Evolutionary conservation across 2,329 filamentous ascomycete species (phyloP), one percentile per base, ranked within the genome.

Genomic region (Fusarium cyanostomum): DNA sequence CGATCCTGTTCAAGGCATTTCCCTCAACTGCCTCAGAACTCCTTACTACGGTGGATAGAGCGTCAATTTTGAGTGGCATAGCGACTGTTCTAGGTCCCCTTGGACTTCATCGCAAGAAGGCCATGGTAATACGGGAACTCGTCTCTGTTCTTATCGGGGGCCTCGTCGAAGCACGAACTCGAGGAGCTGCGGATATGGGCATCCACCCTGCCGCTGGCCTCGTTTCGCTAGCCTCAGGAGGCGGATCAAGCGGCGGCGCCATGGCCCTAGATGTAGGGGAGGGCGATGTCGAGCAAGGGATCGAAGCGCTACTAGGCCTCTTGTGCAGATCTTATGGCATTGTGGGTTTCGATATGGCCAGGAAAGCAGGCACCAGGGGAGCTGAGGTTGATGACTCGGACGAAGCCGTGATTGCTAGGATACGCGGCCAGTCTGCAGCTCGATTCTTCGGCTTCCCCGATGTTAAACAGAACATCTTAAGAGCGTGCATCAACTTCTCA

Each of bases 141-240:
- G 84, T 99, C 8, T 89, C 89, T 4, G 88, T 93, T 13, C 82
- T 98, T 35, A 92, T 96, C 49, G 89, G 89, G 30, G 93, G 92
- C 3, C 82, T 99, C 8, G 89, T 97, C 5, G 92, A 97, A 76
- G 95, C 95, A 13, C 86, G 95, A 34, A 97, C 96, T 42, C 85
- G 94, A 43, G 94, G 94, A 28, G 95, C 95, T 35, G 94, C 95
- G n/a, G 95, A 98, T 73, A 92, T 95, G 71, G 95, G 94, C 4
- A 92, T 99, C 31, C 94, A 98, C 77, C 95, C 95, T 35, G 94
- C 94, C 15, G 92, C 94, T 9, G 94, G 92, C 0, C 80, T 97
- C 46, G 89, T 92, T 24, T 89, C 89, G 11, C 79, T 95, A 27
- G 90, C 88, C 64, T 80, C 85, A 10, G 75, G 79, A 3, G 80